A percentile compares a stretch with the other conserved stretches of the same genome.
Conservation (phyloP, 257 asterid species). For the Gentiana straminea region DNA sequence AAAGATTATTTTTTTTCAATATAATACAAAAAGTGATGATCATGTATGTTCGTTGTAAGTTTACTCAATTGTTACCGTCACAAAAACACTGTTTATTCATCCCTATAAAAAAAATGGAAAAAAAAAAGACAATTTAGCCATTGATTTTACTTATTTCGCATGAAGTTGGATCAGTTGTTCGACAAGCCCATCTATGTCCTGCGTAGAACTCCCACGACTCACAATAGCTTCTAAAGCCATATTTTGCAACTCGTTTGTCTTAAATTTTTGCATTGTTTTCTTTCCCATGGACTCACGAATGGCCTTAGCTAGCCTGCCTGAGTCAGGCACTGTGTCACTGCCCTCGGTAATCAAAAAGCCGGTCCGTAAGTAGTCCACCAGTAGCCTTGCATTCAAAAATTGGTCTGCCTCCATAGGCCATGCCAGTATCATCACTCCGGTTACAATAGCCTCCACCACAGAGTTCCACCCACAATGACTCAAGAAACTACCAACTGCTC, state of each 20-base stretch:
- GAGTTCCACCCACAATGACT: slow-evolving; percentile 92
- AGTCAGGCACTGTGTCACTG: slow-evolving; percentile 34
- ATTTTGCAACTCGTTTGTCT: slow-evolving; percentile 37
- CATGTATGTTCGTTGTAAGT: too few relatives aligned
- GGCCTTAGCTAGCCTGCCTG: slow-evolving; percentile 30
- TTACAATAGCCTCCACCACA: slow-evolving; percentile 36
- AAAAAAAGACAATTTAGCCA: too few relatives aligned
- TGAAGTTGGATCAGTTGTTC: slow-evolving; percentile 16
- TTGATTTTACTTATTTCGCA: too few relatives aligned
- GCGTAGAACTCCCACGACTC: slow-evolving; percentile 38
- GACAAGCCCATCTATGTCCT: slow-evolving; percentile 38
- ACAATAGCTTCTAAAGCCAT: slow-evolving; percentile 37
- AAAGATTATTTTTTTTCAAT: too few relatives aligned
- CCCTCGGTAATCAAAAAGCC: slow-evolving; percentile 45
- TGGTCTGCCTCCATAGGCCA: slow-evolving; percentile 99
- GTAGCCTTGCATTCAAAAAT: slow-evolving; percentile 32
- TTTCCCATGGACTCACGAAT: slow-evolving; percentile 37
- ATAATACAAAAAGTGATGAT: too few relatives aligned
- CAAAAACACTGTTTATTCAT: too few relatives aligned
- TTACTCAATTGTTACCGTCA: too few relatives aligned
- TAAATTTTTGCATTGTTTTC: slow-evolving; percentile 15
- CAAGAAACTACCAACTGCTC: slow-evolving; percentile 26
- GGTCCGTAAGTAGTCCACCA: slow-evolving; percentile 38
- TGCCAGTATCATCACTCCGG: slow-evolving; percentile 54
- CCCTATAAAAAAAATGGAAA: too few relatives aligned